phyloP scores from a whole-genome alignment of 2,329 filamentous ascomycete species.

The Paradendryphiella salina region DNA sequence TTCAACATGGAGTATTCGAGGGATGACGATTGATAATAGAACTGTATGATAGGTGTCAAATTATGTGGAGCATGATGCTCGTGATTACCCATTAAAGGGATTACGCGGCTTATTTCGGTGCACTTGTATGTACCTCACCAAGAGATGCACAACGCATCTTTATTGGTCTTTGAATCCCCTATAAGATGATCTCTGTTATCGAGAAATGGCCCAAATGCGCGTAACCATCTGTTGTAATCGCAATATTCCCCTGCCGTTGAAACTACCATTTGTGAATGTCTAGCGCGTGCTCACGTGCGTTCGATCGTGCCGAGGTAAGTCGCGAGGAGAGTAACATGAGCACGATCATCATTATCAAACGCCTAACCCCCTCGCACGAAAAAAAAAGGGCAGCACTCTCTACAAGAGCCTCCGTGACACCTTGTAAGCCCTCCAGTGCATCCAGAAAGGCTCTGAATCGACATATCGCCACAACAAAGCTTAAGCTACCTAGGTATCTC shows the following conservation, averaged over 20 bases:
- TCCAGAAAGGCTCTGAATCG: too few relatives aligned
- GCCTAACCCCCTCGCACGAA: not conserved
- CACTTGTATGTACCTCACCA: too few relatives aligned
- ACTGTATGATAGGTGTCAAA: not conserved
- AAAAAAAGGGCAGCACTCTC: not conserved
- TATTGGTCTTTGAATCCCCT: too few relatives aligned
- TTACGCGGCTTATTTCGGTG: too few relatives aligned
- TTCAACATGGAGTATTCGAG: constrained; percentile 87
- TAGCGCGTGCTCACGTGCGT: constrained; percentile 11
- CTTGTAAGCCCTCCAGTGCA: too few relatives aligned
- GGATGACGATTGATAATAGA: constrained; percentile 56
- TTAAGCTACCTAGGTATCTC: too few relatives aligned
- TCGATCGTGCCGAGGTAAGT: constrained; percentile 18
- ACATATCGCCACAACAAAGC: too few relatives aligned
- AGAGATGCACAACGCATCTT: too few relatives aligned
- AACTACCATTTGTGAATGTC: not conserved
- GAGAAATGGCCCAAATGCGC: too few relatives aligned
- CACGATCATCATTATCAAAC: not conserved
- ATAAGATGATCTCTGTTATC: too few relatives aligned
- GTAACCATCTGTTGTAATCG: not conserved
- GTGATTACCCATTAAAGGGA: too few relatives aligned
- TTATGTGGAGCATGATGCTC: not conserved
- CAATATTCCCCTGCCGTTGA: not conserved
- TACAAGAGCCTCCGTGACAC: too few relatives aligned
- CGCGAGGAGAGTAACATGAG: not conserved